Evolutionary conservation across 164 flowering plant genomes (phyloP).

Genomic region (Berberis thunbergii): DNA sequence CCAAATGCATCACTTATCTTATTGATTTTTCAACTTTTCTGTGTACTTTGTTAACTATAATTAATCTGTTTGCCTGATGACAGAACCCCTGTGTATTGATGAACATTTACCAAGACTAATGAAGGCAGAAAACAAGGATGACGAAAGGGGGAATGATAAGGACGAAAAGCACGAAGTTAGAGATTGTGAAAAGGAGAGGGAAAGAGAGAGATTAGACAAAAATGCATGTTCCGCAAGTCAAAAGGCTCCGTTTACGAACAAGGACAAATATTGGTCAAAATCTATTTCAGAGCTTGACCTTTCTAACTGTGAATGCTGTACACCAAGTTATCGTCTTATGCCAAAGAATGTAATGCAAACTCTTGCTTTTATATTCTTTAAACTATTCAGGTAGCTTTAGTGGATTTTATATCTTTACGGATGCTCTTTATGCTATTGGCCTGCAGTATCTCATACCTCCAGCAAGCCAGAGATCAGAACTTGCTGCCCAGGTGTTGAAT

Average conservation of each 20-base stretch:
- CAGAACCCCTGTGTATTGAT: slow-evolving; percentile 58
- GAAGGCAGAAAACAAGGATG: slow-evolving; percentile 60
- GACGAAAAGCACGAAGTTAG: slow-evolving; percentile 22
- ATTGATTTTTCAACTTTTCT: neutral
- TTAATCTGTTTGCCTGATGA: slow-evolving; percentile 11
- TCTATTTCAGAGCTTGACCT: slow-evolving; percentile 95
- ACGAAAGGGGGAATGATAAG: slow-evolving; percentile 47
- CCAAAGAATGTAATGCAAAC: slow-evolving; percentile 66
- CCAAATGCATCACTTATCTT: too few relatives aligned
- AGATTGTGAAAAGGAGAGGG: slow-evolving; percentile 30
- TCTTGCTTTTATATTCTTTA: neutral
- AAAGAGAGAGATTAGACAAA: slow-evolving; percentile 34
- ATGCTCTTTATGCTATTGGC: neutral
- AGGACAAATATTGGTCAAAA: slow-evolving; percentile 61
- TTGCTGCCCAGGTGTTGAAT: neutral
- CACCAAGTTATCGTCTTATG: slow-evolving; percentile 93
- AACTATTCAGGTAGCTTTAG: neutral
- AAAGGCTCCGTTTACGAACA: slow-evolving; percentile 42
- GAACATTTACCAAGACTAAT: slow-evolving; percentile 36
- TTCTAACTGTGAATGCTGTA: slow-evolving; percentile 86
- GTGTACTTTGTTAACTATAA: neutral
- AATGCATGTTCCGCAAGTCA: slow-evolving; percentile 32
- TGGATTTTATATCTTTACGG: neutral
- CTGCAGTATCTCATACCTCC: neutral
- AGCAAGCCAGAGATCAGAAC: neutral